Conservation (phyloP, 805 yeast genomes). For the Zygosaccharomyces lentus region DNA sequence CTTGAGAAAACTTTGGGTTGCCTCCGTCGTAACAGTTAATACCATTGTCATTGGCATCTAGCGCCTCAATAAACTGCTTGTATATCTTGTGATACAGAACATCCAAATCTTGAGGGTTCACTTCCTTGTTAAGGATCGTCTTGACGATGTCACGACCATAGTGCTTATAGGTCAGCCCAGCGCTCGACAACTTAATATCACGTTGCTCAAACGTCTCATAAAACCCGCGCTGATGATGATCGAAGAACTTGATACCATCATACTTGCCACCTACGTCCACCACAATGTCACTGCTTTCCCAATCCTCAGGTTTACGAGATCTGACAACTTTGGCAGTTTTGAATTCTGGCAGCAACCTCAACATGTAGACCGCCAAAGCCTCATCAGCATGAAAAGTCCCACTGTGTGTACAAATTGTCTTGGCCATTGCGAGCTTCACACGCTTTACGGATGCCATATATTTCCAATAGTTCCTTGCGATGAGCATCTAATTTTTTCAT, state of each 20-base stretch:
- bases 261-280: conserved; percentile 94
- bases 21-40: conserved; percentile 59
- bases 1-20: conserved; percentile 63
- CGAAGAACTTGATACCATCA: conserved; percentile 71
- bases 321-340: conserved; percentile 66
- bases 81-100: conserved; percentile 73
- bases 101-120: conserved; percentile 43
- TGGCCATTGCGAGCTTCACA: conserved; percentile 25
- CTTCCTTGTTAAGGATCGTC: conserved; percentile 39
- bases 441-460: conserved; percentile 16
- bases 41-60: conserved; percentile 97
- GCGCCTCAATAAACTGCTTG: conserved; percentile 79
- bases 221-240: conserved; percentile 95
- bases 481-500: neutral
- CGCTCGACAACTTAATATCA: conserved; percentile 81
- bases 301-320: conserved; percentile 74
- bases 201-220: conserved; percentile 61
- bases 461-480: neutral
- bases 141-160: conserved; percentile 67
- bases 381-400: conserved; percentile 98
- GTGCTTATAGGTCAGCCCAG: conserved; percentile 89
- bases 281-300: conserved; percentile 87
- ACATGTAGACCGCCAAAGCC: conserved; percentile 85
- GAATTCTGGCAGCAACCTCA: conserved; percentile 66
- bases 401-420: conserved; percentile 79